phyloP scores from a whole-genome alignment of 2,329 filamentous ascomycete species.

The Cytospora leucostoma region DNA sequence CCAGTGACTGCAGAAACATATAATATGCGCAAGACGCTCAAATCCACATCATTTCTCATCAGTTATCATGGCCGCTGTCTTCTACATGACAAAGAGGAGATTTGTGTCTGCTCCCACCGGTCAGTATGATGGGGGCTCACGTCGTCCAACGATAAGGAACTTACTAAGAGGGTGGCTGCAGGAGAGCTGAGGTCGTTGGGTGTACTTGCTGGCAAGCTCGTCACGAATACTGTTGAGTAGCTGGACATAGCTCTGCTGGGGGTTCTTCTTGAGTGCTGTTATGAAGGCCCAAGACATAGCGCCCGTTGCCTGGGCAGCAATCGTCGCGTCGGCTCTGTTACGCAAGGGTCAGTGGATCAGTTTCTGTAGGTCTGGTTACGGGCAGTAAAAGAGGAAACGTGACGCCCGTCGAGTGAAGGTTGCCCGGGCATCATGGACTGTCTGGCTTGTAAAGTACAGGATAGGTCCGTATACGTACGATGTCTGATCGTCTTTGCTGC shows the following conservation, averaged over 20 bases:
- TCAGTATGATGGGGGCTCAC: slow-evolving; percentile 26
- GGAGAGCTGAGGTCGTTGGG: slow-evolving; percentile 93
- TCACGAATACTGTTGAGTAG: slow-evolving; percentile 95
- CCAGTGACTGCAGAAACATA: slow-evolving; percentile 2
- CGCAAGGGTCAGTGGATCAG: not conserved
- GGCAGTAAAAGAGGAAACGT: slow-evolving; percentile 27
- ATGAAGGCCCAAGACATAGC: slow-evolving; percentile 99
- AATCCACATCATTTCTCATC: not conserved
- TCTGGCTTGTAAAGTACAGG: slow-evolving; percentile 8
- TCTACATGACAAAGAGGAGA: slow-evolving; percentile 63
- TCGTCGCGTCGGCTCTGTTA: slow-evolving; percentile 83
- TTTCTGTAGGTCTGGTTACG: not conserved
- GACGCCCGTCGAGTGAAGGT: slow-evolving; percentile 24
- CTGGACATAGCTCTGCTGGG: slow-evolving; percentile 96
- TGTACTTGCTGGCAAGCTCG: slow-evolving; percentile 83
- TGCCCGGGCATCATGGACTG: slow-evolving; percentile 23
- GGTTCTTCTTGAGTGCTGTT: slow-evolving; percentile 88
- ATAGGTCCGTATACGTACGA: slow-evolving; percentile 61
- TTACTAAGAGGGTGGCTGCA: slow-evolving; percentile 95
- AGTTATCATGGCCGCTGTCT: not conserved
- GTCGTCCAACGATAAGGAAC: slow-evolving; percentile 33
- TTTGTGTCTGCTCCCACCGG: slow-evolving; percentile 54
- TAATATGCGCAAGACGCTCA: slow-evolving; percentile 3
- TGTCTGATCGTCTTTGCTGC: slow-evolving; percentile 95
- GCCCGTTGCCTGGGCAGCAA: slow-evolving; percentile 85